Conservation (phyloP, 2,329 filamentous ascomycete species). For the Lachnum nothofagi region DNA sequence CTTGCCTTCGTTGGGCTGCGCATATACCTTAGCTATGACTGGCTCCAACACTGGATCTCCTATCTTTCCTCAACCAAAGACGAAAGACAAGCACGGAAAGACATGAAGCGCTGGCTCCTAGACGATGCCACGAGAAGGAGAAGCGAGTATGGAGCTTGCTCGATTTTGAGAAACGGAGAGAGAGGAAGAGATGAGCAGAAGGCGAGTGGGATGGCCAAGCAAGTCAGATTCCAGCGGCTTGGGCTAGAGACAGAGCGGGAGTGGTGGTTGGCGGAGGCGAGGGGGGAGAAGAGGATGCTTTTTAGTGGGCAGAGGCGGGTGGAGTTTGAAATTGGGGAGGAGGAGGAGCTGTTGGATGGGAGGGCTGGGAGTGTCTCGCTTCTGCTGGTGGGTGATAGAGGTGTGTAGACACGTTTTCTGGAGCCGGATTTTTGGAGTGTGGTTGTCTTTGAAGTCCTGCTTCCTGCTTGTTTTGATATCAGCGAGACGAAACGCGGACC, state of each 20-base stretch:
- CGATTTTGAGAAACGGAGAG: neutral
- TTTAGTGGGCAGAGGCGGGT: neutral
- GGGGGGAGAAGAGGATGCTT: neutral
- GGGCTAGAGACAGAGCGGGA: too few relatives aligned
- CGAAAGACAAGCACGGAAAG: neutral
- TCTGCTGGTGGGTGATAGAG: too few relatives aligned
- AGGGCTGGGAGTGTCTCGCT: neutral
- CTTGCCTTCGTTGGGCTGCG: too few relatives aligned
- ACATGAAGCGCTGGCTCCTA: neutral
- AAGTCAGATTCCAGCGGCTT: too few relatives aligned
- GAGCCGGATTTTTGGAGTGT: too few relatives aligned
- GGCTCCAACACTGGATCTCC: neutral
- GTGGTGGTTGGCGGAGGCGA: neutral
- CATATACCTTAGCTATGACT: neutral
- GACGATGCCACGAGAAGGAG: neutral
- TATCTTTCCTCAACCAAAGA: neutral
- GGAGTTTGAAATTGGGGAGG: neutral
- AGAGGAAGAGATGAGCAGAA: neutral
- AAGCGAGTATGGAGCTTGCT: neutral
- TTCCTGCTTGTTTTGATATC: too few relatives aligned
- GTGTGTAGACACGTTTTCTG: too few relatives aligned
- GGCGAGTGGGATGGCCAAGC: too few relatives aligned
- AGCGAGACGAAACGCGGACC: too few relatives aligned
- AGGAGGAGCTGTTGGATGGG: neutral
- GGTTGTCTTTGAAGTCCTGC: too few relatives aligned